phyloP scores from a whole-genome alignment of 2,329 filamentous ascomycete species.

The Fusarium neocosmosporiellum region DNA sequence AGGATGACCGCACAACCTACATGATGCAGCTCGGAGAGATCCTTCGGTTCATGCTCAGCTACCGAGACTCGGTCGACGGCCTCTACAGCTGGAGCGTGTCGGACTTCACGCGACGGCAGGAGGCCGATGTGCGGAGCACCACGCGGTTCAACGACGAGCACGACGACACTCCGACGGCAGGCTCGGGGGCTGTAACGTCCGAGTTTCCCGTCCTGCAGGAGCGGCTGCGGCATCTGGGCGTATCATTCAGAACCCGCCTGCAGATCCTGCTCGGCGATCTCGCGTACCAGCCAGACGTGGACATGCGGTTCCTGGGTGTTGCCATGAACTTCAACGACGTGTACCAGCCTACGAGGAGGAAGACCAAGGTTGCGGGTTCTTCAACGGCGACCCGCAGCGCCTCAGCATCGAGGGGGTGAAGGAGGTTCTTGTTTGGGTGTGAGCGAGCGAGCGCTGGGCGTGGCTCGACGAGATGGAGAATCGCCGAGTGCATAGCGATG shows the following conservation, averaged over 20 bases:
- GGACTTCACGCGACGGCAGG: constrained; percentile 92
- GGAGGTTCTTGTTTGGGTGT: neutral
- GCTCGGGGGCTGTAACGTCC: constrained; percentile 66
- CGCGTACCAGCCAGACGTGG: constrained; percentile 91
- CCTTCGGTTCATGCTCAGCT: constrained; percentile 91
- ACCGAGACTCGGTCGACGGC: constrained; percentile 92
- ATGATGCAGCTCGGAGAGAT: constrained; percentile 92
- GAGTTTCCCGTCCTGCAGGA: constrained; percentile 80
- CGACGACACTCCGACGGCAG: constrained; percentile 43
- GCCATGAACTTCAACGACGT: constrained; percentile 99
- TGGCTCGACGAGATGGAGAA: neutral
- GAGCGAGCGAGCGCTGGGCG: constrained; percentile 6
- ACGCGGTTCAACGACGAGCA: constrained; percentile 54
- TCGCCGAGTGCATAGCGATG: constrained; percentile 10
- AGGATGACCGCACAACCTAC: constrained; percentile 80
- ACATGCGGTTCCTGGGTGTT: constrained; percentile 94
- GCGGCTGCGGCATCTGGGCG: constrained; percentile 77
- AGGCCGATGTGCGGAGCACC: constrained; percentile 80
- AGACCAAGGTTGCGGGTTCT: constrained; percentile 56
- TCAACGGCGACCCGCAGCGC: constrained; percentile 34
- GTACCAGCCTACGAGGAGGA: constrained; percentile 81
- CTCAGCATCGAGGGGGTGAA: constrained; percentile 43
- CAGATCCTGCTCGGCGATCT: constrained; percentile 89
- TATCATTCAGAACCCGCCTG: constrained; percentile 80
- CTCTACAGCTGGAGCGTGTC: constrained; percentile 95